Conservation (phyloP, 164 flowering plant species). For the Vitis rotundifolia region DNA sequence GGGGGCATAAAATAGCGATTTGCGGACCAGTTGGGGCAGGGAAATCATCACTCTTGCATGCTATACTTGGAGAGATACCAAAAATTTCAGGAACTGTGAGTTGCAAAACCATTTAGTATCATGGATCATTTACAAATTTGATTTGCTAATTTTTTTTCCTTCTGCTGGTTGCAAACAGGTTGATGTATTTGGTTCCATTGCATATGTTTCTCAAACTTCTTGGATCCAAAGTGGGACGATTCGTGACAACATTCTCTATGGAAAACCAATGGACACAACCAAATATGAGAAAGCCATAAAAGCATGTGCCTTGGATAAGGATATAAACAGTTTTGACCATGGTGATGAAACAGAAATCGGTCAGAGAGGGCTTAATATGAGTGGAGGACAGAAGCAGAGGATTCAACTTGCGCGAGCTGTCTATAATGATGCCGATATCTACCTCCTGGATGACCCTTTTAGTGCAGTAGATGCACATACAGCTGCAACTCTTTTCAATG, state of each 20-base stretch:
- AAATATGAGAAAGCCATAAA: slow-evolving; percentile 62
- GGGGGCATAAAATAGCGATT: slow-evolving; percentile 73
- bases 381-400: slow-evolving; percentile 97
- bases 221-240: slow-evolving; percentile 95
- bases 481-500: slow-evolving; percentile 73
- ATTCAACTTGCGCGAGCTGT: slow-evolving; percentile 94
- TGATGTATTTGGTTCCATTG: slow-evolving; percentile 57
- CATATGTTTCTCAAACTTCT: slow-evolving; percentile 82
- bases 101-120: neutral
- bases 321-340: slow-evolving; percentile 55
- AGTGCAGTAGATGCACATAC: slow-evolving; percentile 99
- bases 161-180: slow-evolving; percentile 40
- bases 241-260: slow-evolving; percentile 79
- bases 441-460: slow-evolving; percentile 91
- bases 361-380: slow-evolving; percentile 87
- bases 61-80: slow-evolving; percentile 86
- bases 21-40: slow-evolving; percentile 95
- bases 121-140: neutral
- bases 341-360: slow-evolving; percentile 97
- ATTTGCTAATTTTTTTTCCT: neutral
- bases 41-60: slow-evolving; percentile 74
- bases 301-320: slow-evolving; percentile 81
- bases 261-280: slow-evolving; percentile 60
- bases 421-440: slow-evolving; percentile 80
- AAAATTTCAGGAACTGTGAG: slow-evolving; percentile 76